Evolutionary conservation across 495 filamentous ascomycete genomes (phyloP).

Genomic region (Cercophora newfieldiana): DNA sequence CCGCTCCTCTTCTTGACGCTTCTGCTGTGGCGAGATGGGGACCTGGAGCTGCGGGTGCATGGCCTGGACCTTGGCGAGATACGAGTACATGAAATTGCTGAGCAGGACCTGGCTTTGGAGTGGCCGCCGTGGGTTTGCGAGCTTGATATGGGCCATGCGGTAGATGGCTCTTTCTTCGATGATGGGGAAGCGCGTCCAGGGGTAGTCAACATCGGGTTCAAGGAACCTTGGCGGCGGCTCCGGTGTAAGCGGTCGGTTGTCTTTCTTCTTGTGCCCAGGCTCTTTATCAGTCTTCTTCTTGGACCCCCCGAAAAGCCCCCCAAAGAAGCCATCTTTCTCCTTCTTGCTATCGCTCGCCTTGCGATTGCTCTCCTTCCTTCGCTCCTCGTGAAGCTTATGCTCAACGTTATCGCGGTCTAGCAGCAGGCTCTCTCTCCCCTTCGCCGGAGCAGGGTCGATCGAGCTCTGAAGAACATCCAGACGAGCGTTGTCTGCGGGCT

Average conservation of each 20-base stretch:
- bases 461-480: constrained; percentile 81
- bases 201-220: constrained; percentile 85
- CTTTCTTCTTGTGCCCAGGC: constrained; percentile 67
- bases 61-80: constrained; percentile 96
- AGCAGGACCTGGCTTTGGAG: constrained; percentile 94
- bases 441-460: constrained; percentile 59
- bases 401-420: constrained; percentile 76
- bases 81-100: constrained; percentile 99
- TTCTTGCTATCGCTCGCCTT: constrained; percentile 82
- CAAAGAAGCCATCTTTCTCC: constrained; percentile 81
- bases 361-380: constrained; percentile 75
- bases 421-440: constrained; percentile 79
- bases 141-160: constrained; percentile 97
- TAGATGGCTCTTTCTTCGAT: constrained; percentile 97
- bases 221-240: constrained; percentile 72
- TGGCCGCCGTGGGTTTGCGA: constrained; percentile 91
- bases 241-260: constrained; percentile 72
- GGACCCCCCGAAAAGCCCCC: constrained; percentile 83
- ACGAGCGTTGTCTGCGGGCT: constrained; percentile 64
- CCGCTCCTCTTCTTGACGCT: constrained; percentile 62
- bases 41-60: constrained; percentile 93
- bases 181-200: constrained; percentile 94
- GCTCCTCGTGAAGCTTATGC: constrained; percentile 73
- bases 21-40: constrained; percentile 63
- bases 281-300: constrained; percentile 73